Evolutionary conservation across 257 asterid genomes (phyloP).

Genomic region (Solanum neorickii): DNA sequence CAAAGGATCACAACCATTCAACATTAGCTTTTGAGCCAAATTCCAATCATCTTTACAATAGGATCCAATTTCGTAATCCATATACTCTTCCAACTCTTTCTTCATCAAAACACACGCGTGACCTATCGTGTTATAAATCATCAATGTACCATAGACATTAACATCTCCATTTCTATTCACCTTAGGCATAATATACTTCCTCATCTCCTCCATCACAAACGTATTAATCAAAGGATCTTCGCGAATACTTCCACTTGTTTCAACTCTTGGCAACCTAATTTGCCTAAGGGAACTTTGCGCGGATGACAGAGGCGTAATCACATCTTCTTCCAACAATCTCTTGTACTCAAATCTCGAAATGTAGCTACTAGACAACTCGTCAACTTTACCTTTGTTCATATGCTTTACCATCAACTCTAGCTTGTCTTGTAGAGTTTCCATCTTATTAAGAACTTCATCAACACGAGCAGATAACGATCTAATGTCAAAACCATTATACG

Average conservation of each 20-base stretch:
- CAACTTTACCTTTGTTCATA: slow-evolving; percentile 31
- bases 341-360: slow-evolving; percentile 47
- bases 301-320: slow-evolving; percentile 58
- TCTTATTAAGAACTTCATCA: slow-evolving; percentile 46
- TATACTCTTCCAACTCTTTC: slow-evolving; percentile 68
- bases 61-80: slow-evolving; percentile 83
- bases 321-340: slow-evolving; percentile 55
- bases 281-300: slow-evolving; percentile 78
- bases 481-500: slow-evolving; percentile 23
- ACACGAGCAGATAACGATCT: slow-evolving; percentile 31
- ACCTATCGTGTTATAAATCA: slow-evolving; percentile 61
- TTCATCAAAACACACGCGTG: slow-evolving; percentile 59
- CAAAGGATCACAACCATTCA: slow-evolving; percentile 75
- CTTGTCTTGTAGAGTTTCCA: slow-evolving; percentile 57
- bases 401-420: slow-evolving; percentile 52
- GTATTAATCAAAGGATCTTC: slow-evolving; percentile 64
- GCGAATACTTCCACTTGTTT: slow-evolving; percentile 7
- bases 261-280: slow-evolving; percentile 47
- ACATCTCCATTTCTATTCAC: slow-evolving; percentile 40
- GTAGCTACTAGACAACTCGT: slow-evolving; percentile 8
- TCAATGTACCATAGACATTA: slow-evolving; percentile 53
- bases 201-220: slow-evolving; percentile 66
- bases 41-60: slow-evolving; percentile 88
- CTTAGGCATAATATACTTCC: slow-evolving; percentile 78
- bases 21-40: slow-evolving; percentile 67